Base-by-base conservation (phyloP, 768 basidiomycete species). In the Suillus subluteus region DNA sequence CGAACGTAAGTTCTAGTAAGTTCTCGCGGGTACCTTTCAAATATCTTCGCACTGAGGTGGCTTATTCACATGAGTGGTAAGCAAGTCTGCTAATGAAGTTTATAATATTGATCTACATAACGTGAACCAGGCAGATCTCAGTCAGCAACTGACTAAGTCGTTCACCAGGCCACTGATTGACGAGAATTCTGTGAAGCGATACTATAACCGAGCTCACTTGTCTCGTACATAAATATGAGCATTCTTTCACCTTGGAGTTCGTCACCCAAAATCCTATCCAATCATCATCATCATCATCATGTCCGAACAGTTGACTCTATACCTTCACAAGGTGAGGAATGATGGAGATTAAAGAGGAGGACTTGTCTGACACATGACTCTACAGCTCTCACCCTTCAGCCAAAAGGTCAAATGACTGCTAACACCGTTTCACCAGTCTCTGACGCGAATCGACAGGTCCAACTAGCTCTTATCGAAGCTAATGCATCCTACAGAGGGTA, bases 381-480 rank as follows among this genome's bases (percentile, higher is more conserved):
- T 6, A 50, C 5, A 88, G 87, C 73, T 81, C 26, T 89, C 87
- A 69, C 86, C 87, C 4, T 88, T 78, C 70, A 84, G 84, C 13
- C 85, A 87, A 35, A 77, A 86, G 67, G 87, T 86, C 72, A 11
- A 77, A 69, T 26, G 9, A 12, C 26, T 32, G 2, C 43, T 63
- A 12, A 26, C 21, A 18, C 13, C 37, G 3, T n/a, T 4, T 21
- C 38, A 40, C 8, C 7, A n/a, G 11, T 32, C 16, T 35, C 46
- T 37, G 18, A 38, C n/a, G 15, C 13, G n/a, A 35, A 37, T 26
- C 3, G 3, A 40, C 35, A 88, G 84, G 80, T 80, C 18, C 83
- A 88, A 65, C 75, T 90, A 32, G 87, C 87, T 2, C 80, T 90
- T 21, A 79, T 80, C 13, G 88, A 89, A 68, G 80, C 84, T 0